Base-by-base conservation (phyloP, 176 grass and related monocot species). In the Bothriochloa decipiens region DNA sequence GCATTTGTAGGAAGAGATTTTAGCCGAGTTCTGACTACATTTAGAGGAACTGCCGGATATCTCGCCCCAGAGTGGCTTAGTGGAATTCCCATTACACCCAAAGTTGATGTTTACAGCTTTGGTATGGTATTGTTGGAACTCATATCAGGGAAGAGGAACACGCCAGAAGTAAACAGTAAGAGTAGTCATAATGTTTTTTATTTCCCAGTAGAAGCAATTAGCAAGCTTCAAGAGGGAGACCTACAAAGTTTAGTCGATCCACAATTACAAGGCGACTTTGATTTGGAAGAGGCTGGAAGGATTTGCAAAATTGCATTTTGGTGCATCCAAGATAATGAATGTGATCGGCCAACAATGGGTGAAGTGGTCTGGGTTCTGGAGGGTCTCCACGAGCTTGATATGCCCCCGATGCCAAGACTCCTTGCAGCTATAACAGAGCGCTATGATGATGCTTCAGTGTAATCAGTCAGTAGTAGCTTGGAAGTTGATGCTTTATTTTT, bases 31-130 rank as follows among this genome's bases (percentile, higher is more conserved):
- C 16, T 94, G 15, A 91, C 92, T 26, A 85, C 92, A 35, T 82
- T 94, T 37, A 77, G 92, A 87, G 89, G 92, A 68, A 94, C 88
- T 6, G 85, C 67, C 8, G 92, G 92, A 2, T 94, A 94, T 85
- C 86, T 94, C 13, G 92, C 75, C 1, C 92, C 92, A 0, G 92
- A 94, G 60, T 94, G 92, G 92, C 75, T 94, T 26, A 86, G 75
- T 0, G 86, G 89, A 37, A 68, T 64, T 12, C 49, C 49, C 4
- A 65, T 94, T 49, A 91, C 89, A 11, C 28, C 65, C 1, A 94
- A 94, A 74, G 69, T 84, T 16, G 86, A 94, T 71, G 89, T 94
- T 20, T 94, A 93, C 28, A 86, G 78, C 42, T 93, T 87, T 11
- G 88, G 91, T 20, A 91, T 93, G 88, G 84, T 91, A 62, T 20